Evolutionary conservation across 352 stramenopile genomes (phyloP), one percentile per base, ranked within the genome.

Genomic region (Thraustochytrium sp.): DNA sequence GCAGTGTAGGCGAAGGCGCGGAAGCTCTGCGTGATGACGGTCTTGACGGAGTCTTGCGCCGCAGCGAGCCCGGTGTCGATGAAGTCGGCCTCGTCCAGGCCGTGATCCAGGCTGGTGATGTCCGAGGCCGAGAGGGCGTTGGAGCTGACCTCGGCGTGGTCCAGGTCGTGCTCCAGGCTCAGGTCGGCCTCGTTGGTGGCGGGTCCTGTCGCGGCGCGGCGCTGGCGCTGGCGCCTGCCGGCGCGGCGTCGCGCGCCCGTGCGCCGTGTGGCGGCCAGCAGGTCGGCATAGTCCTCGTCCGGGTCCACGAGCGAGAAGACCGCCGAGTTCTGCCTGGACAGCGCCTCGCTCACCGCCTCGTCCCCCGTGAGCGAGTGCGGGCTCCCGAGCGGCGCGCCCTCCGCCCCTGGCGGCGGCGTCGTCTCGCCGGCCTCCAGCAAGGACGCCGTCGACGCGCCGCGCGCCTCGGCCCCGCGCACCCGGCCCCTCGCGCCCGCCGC

Each of bases 1-100:
- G 37, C 23, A 9, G 51, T 38, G 31, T 55, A 80, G 63, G 68
- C 68, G 42, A 42, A 80, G 4, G 68, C 68, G 51, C 68, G 68
- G 46, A 80, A 80, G 51, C 68, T 80, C 51, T 80, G 68, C 36
- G 68, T 80, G 42, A 80, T 80, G 21, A 80, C 68, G 21, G 68
- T 80, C 38, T 80, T 80, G 48, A 80, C 68, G 31, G 68, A 80
- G 53, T 80, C 68, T 31, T 80, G 68, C 34, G 68, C 37, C 13
- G 68, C 68, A 21, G 68, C 68, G 1, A 80, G 68, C 9, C 68
- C 68, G 2, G 68, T 42, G 46, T 77, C 65, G 31, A 77, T 62
- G 34, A 77, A 36, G 37, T 77, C 65, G 31, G 42, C 49, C 31
- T 77, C 65, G 34, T 77, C 65, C 8, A 77, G 40, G 9, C 59